Percentiles rank a stretch among this genome's conserved stretches.
phyloP scores from a whole-genome alignment of 352 stramenopile genomes.

The Peronosclerospora sorghi region DNA sequence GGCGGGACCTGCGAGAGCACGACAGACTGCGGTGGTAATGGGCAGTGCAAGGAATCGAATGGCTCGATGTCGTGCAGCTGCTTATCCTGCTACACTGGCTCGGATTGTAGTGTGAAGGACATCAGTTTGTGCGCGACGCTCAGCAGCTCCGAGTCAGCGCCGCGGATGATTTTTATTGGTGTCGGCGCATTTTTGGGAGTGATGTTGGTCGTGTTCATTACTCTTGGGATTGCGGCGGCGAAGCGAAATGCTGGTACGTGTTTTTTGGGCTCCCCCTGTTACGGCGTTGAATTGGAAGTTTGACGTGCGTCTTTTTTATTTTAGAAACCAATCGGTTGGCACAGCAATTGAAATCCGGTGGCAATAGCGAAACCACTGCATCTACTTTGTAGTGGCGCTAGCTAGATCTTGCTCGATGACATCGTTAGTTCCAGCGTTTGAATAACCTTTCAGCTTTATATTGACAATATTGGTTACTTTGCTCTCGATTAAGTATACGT shows the following conservation, averaged over 20 bases:
- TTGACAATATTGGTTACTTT: no score
- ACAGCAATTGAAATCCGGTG: constrained; percentile 48
- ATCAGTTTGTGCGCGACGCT: constrained; percentile 54
- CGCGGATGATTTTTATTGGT: constrained; percentile 62
- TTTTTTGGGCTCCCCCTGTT: not conserved
- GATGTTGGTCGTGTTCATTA: constrained; percentile 72
- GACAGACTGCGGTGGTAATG: constrained; percentile 58
- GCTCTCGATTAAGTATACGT: no score
- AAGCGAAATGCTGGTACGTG: constrained; percentile 65
- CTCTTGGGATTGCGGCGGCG: constrained; percentile 47
- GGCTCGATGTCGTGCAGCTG: constrained; percentile 63
- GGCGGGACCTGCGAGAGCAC: constrained; percentile 54
- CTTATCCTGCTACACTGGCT: constrained; percentile 68
- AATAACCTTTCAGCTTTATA: not conserved
- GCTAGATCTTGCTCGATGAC: constrained; percentile 6
- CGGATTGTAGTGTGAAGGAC: constrained; percentile 67
- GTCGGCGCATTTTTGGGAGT: constrained; percentile 57
- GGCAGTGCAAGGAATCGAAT: constrained; percentile 54
- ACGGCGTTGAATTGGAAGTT: not conserved
- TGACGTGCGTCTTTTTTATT: constrained; percentile 5
- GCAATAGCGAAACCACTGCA: constrained; percentile 17
- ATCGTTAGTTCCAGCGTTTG: not conserved
- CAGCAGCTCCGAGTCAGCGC: constrained; percentile 41
- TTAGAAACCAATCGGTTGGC: constrained; percentile 57
- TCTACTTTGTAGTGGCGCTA: constrained; percentile 25